Base-by-base conservation (phyloP, 164 flowering plant genomes). In the Magnolia kwangsiensis region DNA sequence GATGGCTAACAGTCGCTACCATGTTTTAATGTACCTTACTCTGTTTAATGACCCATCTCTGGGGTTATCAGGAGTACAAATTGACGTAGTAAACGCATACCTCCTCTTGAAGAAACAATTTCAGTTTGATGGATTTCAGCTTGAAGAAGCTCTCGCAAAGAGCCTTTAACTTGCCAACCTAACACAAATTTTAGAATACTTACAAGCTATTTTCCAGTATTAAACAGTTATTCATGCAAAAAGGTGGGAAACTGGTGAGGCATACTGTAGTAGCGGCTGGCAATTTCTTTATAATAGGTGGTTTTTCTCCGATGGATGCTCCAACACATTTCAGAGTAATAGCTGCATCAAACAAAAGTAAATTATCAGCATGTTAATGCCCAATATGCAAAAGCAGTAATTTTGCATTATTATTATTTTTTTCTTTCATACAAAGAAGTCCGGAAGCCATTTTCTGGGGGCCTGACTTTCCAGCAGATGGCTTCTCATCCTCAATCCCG, bases 151-250 rank as follows among this genome's bases (percentile, higher is more conserved):
- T 94, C 83, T 88, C 91, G 75, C 98, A 94, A 31, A 96, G 86
- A 76, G 83, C 83, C 84, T 94, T 96, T 72, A 96, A 84, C 88
- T 92, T 96, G 68, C 97, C 98, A 82, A 96, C 87, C 99, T 96
- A 74, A 37, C 58, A 71, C 63, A 10, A 82, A 51, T 67, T 51
- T 63, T 29, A 13, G 19, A 73, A 49, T n/a, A 58, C 58, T 75
- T 4, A 67, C 37, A 76, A 7, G 49, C 21, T 71, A 8, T 0
- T 18, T 63, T 72, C 23, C 70, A 51, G 31, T 50, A 50, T 51
- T 1, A 65, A 8, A 58, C 21, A 49, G 4, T 3, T 20, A 74
- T 50, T 50, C 24, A 50, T 9, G 45, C 4, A 69, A 59, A 68
- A 13, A 80, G 19, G 51, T 13, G 64, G 64, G n/a, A 68, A 14